Conservation (phyloP, 371 early-diverging fungal genomes). For the Lichtheimia corymbifera region DNA sequence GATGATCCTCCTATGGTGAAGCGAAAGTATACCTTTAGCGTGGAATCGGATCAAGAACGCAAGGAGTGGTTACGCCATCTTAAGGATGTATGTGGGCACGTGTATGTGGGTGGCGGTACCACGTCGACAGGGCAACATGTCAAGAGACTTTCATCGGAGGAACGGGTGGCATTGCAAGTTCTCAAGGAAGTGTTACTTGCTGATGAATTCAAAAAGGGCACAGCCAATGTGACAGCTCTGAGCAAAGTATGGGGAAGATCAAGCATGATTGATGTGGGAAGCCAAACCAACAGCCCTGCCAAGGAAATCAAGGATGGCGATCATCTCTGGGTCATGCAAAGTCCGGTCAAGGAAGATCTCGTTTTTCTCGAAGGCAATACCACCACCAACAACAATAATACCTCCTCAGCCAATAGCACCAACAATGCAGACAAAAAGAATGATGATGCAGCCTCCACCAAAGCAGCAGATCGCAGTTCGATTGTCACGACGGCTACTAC, state of each 20-base stretch:
- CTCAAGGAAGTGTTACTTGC: slow-evolving; percentile 57
- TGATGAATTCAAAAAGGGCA: slow-evolving; percentile 49
- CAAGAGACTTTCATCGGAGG: slow-evolving; percentile 24
- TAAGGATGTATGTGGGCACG: slow-evolving; percentile 30
- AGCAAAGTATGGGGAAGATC: slow-evolving; percentile 4
- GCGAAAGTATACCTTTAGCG: slow-evolving; percentile 58
- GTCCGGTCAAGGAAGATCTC: slow-evolving; percentile 13
- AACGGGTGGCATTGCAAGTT: slow-evolving; percentile 57
- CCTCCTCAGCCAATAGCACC: neutral
- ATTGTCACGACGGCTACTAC: neutral
- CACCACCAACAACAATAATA: neutral
- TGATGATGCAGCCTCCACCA: neutral
- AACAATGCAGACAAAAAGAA: slow-evolving; percentile 4
- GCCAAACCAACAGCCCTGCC: slow-evolving; percentile 2
- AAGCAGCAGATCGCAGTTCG: neutral
- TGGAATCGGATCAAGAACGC: slow-evolving; percentile 52
- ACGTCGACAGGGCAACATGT: slow-evolving; percentile 29
- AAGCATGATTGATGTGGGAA: slow-evolving; percentile 11
- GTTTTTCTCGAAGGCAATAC: slow-evolving; percentile 3
- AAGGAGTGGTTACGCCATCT: slow-evolving; percentile 48
- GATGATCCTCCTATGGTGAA: slow-evolving; percentile 31
- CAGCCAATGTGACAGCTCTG: slow-evolving; percentile 24
- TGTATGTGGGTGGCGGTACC: slow-evolving; percentile 28
- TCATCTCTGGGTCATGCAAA: slow-evolving; percentile 11
- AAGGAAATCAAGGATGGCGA: slow-evolving; percentile 14